Conservation (phyloP, 768 basidiomycete genomes). For the Chiua virens region DNA sequence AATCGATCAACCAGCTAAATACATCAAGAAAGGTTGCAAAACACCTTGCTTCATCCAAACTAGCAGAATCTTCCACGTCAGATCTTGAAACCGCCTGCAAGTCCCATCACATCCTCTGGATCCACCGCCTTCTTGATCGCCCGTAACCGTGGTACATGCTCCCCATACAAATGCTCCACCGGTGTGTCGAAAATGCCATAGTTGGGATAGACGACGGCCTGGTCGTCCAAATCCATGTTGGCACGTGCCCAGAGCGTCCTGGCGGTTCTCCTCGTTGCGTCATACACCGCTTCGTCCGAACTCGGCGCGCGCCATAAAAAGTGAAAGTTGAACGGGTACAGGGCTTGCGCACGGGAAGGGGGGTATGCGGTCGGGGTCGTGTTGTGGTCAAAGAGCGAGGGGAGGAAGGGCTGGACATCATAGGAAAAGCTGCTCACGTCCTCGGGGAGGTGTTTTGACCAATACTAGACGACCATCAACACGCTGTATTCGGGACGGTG, state of each 20-base stretch:
- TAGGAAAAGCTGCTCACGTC: slow-evolving; percentile 8
- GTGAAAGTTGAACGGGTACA: slow-evolving; percentile 50
- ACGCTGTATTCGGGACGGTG: background rate
- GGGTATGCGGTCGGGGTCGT: slow-evolving; percentile 45
- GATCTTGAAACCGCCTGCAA: slow-evolving; percentile 37
- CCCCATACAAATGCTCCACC: slow-evolving; percentile 46
- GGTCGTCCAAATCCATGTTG: slow-evolving; percentile 45
- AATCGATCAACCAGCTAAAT: too few species aligned
- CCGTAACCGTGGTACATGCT: slow-evolving; percentile 36
- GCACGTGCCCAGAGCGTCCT: slow-evolving; percentile 39
- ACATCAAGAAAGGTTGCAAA: too few species aligned
- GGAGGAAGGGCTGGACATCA: slow-evolving; percentile 51
- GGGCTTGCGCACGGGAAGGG: slow-evolving; percentile 34
- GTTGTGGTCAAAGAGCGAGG: slow-evolving; percentile 38
- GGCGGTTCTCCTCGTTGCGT: slow-evolving; percentile 38
- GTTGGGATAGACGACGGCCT: slow-evolving; percentile 52
- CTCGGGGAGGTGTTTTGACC: slow-evolving; percentile 1
- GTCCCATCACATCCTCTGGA: slow-evolving; percentile 36
- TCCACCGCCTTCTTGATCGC: slow-evolving; percentile 48
- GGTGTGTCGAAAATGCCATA: slow-evolving; percentile 57
- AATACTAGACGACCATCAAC: slow-evolving; percentile 2
- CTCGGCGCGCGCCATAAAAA: background rate
- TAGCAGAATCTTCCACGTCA: too few species aligned
- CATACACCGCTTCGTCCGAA: slow-evolving; percentile 24
- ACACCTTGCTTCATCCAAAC: too few species aligned